phyloP scores from a whole-genome alignment of 768 basidiomycete genomes.

The Mycena latifolia region DNA sequence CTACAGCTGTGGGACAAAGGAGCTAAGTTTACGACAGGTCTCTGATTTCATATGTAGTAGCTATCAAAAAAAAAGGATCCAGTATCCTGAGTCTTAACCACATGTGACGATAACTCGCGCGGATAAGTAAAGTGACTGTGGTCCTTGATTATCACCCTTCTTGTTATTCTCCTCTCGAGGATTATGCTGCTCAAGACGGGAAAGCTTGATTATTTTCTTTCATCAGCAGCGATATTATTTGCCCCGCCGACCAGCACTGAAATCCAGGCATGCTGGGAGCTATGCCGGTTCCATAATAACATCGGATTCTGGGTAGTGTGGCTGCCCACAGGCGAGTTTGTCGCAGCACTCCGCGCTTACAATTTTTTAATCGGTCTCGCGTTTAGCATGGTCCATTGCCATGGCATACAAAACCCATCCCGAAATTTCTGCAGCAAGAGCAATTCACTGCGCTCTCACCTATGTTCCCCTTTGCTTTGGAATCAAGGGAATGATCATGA shows the following conservation, averaged over 20 bases:
- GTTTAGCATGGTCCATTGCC: conserved; percentile 46
- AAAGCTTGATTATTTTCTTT: conserved; percentile 9
- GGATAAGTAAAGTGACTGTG: conserved; percentile 14
- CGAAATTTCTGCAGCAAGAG: conserved; percentile 33
- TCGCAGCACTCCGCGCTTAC: background rate
- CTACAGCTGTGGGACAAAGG: conserved; percentile 26
- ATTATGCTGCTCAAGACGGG: conserved; percentile 19
- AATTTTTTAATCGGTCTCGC: background rate
- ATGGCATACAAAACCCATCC: conserved; percentile 46
- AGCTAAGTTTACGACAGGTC: conserved; percentile 2
- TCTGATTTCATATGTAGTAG: conserved; percentile 23
- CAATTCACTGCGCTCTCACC: conserved; percentile 35
- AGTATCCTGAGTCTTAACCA: background rate
- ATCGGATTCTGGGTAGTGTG: conserved; percentile 49
- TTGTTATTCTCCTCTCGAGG: conserved; percentile 1
- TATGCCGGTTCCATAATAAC: conserved; percentile 48
- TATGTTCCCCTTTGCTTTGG: conserved; percentile 47
- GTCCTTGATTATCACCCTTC: background rate
- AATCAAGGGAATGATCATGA: conserved; percentile 50
- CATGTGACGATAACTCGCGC: conserved; percentile 17
- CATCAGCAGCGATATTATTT: conserved; percentile 23
- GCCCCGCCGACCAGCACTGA: conserved; percentile 38
- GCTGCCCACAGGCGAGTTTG: conserved; percentile 42
- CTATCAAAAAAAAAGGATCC: conserved; percentile 6
- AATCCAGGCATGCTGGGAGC: conserved; percentile 45